Conservation (phyloP, 2,329 filamentous ascomycete genomes). For the Harringtonia lauricola region DNA sequence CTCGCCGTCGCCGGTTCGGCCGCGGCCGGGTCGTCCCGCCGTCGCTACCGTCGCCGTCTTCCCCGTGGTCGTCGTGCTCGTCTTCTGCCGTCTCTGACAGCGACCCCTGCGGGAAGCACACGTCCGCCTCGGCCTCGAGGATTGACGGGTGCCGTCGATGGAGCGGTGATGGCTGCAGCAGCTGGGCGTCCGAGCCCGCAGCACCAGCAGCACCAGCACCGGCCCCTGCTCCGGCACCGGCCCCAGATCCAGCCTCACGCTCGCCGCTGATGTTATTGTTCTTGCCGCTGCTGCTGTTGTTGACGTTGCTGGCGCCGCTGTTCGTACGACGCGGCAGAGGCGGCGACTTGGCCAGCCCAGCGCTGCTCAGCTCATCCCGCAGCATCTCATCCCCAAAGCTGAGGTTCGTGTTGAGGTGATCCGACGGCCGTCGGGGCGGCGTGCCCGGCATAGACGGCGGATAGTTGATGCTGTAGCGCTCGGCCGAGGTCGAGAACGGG, state of each 20-base stretch:
- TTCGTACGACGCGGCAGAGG: constrained; percentile 34
- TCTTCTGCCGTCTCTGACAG: constrained; percentile 67
- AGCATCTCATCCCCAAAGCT: constrained; percentile 62
- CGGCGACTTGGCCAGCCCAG: too few species aligned
- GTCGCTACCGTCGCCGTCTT: not conserved
- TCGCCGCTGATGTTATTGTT: not conserved
- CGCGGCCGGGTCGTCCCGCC: constrained; percentile 13
- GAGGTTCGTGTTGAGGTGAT: constrained; percentile 42
- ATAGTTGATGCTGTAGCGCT: constrained; percentile 54
- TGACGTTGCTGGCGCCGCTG: constrained; percentile 20
- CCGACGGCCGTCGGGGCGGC: constrained; percentile 37
- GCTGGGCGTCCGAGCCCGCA: not conserved
- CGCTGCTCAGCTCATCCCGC: constrained; percentile 42
- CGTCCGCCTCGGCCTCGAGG: constrained; percentile 58
- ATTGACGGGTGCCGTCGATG: not conserved
- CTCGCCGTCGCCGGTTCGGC: constrained; percentile 41
- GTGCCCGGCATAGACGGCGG: constrained; percentile 57
- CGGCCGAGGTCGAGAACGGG: constrained; percentile 20
- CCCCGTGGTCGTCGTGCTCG: not conserved
- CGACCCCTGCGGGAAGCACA: constrained; percentile 76
- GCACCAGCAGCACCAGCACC: not conserved
- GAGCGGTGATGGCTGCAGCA: not conserved
- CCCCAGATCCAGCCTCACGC: too few species aligned
- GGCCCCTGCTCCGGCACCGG: not conserved
- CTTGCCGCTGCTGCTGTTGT: not conserved